phyloP scores from a whole-genome alignment of 352 stramenopile genomes.

The Phytopythium chamaehyphon region DNA sequence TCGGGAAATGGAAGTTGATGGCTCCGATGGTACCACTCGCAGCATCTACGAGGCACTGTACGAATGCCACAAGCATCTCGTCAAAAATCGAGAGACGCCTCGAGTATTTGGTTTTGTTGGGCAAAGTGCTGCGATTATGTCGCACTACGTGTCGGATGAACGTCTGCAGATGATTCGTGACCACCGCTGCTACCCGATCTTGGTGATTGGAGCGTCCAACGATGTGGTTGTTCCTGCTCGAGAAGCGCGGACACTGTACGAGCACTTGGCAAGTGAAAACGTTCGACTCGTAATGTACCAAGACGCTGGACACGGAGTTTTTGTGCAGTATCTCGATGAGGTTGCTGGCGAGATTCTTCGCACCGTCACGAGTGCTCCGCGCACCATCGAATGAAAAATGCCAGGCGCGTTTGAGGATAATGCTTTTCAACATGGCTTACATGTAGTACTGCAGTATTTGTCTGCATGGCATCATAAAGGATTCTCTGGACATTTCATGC shows the following conservation, averaged over 20 bases:
- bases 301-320: constrained; percentile 31
- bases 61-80: constrained; percentile 27
- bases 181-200: constrained; percentile 22
- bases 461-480: too few relatives aligned
- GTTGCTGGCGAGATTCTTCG: constrained; percentile 27
- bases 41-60: constrained; percentile 13
- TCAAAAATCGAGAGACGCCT: constrained; percentile 19
- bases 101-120: constrained; percentile 27
- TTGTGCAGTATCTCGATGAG: constrained; percentile 42
- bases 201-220: constrained; percentile 22
- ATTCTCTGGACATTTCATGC: too few relatives aligned
- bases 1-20: constrained; percentile 19
- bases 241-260: constrained; percentile 22
- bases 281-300: constrained; percentile 32
- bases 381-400: too few relatives aligned
- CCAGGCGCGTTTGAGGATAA: not conserved
- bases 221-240: constrained; percentile 27
- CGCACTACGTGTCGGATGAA: constrained; percentile 33
- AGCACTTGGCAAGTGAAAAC: constrained; percentile 23
- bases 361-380: constrained; percentile 9
- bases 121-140: constrained; percentile 26
- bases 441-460: too few relatives aligned
- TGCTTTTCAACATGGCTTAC: too few relatives aligned
- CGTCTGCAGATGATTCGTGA: constrained; percentile 33
- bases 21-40: not conserved